Base-by-base conservation (phyloP, 768 basidiomycete species). In the Tylopilus felleus region DNA sequence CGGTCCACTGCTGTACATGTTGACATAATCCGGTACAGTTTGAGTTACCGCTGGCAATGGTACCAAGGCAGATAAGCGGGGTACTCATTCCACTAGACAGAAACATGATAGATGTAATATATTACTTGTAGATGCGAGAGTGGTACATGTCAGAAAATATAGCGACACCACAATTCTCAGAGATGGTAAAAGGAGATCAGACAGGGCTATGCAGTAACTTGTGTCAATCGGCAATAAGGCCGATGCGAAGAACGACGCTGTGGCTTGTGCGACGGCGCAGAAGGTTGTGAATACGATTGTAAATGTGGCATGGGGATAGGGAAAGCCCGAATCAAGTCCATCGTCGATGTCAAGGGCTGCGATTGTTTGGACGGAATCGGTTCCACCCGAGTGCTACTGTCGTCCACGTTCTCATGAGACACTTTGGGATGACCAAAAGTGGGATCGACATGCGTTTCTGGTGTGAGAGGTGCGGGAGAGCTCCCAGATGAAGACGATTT, bases 291-390 rank as follows among this genome's bases (percentile, higher is more conserved):
- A 54, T 56, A 49, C 1, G 64, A 52, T 35, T 60, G 66, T 27
- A 73, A 56, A 46, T 61, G 67, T 25, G 73, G 64, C 35, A 73
- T 51, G 13, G 80, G 78, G 56, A 81, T 61, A 25, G 80, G 80
- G 47, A 82, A 82, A 16, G 78, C 69, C 46, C 74, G 71, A 25
- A 81, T 71, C 4, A 81, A 58, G 1, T 81, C 80, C 41, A 74
- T 66, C 8, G 74, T 71, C 19, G 75, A 66, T n/a, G 63, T 23
- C 22, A 54, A 8, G 10, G 55, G 49, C 29, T 70, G 63, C 16
- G 69, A 53, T 39, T 53, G 70, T 23, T 71, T 68, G 7, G 61
- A 25, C 13, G 63, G 47, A 2, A 52, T 14, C 8, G 68, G 65
- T 10, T 64, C 60, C 33, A 65, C 62, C 12, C 61, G 67, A 13